Evolutionary conservation across 2,329 filamentous ascomycete genomes (phyloP).

Genomic region (Teratosphaeria zuluensis): DNA sequence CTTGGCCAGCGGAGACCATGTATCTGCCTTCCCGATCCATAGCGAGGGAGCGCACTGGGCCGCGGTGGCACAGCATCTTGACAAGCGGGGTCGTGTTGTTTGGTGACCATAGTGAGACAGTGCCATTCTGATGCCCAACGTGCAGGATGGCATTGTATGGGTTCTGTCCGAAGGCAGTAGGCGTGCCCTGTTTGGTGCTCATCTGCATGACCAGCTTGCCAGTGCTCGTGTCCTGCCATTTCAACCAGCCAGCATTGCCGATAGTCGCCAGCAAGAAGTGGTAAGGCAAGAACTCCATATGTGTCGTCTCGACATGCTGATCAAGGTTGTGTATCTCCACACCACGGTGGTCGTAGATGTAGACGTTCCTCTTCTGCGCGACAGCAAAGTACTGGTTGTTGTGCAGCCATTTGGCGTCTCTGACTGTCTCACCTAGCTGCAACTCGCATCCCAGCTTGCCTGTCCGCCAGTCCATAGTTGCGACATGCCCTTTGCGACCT

Average conservation of each 20-base stretch:
- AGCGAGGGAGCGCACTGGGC: conserved; percentile 75
- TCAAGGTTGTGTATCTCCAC: conserved; percentile 86
- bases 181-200: conserved; percentile 72
- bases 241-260: conserved; percentile 72
- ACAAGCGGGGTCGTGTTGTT: conserved; percentile 80
- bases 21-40: conserved; percentile 86
- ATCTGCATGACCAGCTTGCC: conserved; percentile 81
- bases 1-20: conserved; percentile 89
- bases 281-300: conserved; percentile 93
- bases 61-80: conserved; percentile 80
- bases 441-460: conserved; percentile 87
- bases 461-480: conserved; percentile 91
- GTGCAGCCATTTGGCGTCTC: conserved; percentile 85
- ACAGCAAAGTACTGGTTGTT: conserved; percentile 93
- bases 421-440: conserved; percentile 80
- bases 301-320: conserved; percentile 81
- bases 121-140: conserved; percentile 88
- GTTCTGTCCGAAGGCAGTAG: conserved; percentile 78
- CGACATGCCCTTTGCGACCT: conserved; percentile 87
- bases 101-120: conserved; percentile 91
- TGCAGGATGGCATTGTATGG: conserved; percentile 87
- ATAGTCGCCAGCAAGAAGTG: conserved; percentile 87
- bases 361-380: conserved; percentile 91
- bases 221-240: conserved; percentile 92
- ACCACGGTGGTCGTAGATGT: conserved; percentile 87